These are phyloP conservation scores for Penicillium sp. DNA, from an alignment of 2,329 filamentous ascomycete species.

Conservation along the genomic window DNA sequence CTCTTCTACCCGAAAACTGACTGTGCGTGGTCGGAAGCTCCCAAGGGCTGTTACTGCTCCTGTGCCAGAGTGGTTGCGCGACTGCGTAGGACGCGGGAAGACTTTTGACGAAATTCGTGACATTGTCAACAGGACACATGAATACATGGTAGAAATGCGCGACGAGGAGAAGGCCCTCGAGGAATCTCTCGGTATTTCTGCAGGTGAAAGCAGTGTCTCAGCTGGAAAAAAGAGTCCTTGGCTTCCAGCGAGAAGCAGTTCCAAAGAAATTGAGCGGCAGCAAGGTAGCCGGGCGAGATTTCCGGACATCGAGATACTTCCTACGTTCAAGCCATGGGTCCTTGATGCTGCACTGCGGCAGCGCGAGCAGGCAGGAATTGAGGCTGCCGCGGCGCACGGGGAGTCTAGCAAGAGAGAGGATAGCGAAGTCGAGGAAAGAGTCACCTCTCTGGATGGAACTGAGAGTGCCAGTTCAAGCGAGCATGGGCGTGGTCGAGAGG, in stretches of 20 bases:
- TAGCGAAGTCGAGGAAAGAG: not conserved
- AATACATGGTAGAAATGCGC: conserved; percentile 18
- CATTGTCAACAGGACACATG: conserved; percentile 26
- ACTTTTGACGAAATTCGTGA: conserved; percentile 32
- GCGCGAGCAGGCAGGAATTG: not conserved
- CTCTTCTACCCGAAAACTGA: not conserved
- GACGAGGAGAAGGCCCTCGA: not conserved
- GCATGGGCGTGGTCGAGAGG: not conserved
- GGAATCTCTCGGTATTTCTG: not conserved
- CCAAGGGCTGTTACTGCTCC: conserved; percentile 31
- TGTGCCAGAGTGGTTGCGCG: conserved; percentile 35
- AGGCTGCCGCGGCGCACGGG: not conserved
- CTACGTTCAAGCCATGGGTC: conserved; percentile 28
- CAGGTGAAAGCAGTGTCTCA: not conserved
- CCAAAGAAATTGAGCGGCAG: not conserved
- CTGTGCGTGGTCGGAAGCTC: conserved; percentile 17
- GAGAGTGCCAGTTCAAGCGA: too few relatives aligned
- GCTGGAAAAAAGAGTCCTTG: not conserved
- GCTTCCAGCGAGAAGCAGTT: not conserved
- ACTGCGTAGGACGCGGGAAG: conserved; percentile 23
- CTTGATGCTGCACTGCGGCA: conserved; percentile 2
- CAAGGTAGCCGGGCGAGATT: conserved; percentile 24
- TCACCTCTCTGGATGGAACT: too few relatives aligned
- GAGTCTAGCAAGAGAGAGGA: not conserved
- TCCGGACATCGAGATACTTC: conserved; percentile 44